phyloP scores from a whole-genome alignment of 805 yeast genomes.

The Candida ipomoeae region DNA sequence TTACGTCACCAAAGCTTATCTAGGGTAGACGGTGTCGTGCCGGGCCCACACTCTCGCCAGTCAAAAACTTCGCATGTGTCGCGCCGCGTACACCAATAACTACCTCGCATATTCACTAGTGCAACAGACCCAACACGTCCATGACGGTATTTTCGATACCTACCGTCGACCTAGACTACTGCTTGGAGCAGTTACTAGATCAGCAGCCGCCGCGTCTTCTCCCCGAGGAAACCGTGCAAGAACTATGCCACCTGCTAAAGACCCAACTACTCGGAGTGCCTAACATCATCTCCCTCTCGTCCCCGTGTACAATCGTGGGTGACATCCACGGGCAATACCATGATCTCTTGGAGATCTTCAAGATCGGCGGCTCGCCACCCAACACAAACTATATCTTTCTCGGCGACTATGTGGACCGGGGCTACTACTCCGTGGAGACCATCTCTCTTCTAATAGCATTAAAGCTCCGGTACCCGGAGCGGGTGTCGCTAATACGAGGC shows the following conservation, averaged over 20 bases:
- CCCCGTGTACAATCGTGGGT: conserved; percentile 95
- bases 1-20: too few relatives aligned
- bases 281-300: conserved; percentile 75
- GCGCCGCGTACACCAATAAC: conserved; percentile 3
- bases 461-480: conserved; percentile 79
- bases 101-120: neutral
- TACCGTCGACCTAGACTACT: conserved; percentile 38
- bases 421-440: conserved; percentile 90
- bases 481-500: conserved; percentile 83
- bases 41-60: neutral
- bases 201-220: conserved; percentile 40
- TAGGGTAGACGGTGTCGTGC: neutral
- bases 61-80: conserved; percentile 1
- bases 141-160: conserved; percentile 35
- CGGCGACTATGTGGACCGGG: conserved; percentile 96
- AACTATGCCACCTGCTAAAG: conserved; percentile 54
- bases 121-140: neutral
- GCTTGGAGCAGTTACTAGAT: conserved; percentile 38
- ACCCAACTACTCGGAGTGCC: conserved; percentile 76
- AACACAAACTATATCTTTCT: conserved; percentile 88
- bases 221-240: conserved; percentile 40
- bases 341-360: conserved; percentile 86
- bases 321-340: conserved; percentile 98
- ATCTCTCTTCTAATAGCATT: conserved; percentile 76
- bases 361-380: conserved; percentile 91